Evolutionary conservation across 345 rosid species (phyloP).

Genomic region (Eucalyptus erythrocorys): DNA sequence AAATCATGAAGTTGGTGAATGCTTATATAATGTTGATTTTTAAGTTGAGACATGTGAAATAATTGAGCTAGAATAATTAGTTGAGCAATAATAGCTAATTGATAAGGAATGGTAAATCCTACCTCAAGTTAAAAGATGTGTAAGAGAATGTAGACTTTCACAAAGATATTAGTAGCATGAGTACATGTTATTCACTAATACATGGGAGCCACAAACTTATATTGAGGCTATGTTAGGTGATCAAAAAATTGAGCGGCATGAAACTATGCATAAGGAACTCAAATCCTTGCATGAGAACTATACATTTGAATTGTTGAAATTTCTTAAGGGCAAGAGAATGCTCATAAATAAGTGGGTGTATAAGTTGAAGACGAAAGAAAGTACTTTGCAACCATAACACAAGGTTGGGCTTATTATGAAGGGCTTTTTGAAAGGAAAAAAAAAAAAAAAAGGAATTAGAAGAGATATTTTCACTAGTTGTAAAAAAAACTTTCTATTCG

Average conservation of each 20-base stretch:
- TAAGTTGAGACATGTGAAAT: not conserved
- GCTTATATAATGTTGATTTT: not conserved
- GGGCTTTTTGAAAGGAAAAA: not conserved
- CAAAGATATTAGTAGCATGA: too few species aligned
- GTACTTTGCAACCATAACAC: not conserved
- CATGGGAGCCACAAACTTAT: not conserved
- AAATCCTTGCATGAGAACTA: not conserved
- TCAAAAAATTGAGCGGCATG: too few species aligned
- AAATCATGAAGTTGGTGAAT: not conserved
- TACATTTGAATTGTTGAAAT: not conserved
- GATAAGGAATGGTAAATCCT: not conserved
- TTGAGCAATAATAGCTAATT: too few species aligned
- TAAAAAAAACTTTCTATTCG: too few species aligned
- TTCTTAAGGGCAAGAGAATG: too few species aligned
- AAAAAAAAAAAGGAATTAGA: too few species aligned
- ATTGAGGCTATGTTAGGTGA: rapidly evolving
- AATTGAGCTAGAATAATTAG: not conserved
- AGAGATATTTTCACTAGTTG: not conserved
- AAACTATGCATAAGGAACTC: not conserved
- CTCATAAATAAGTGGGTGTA: not conserved
- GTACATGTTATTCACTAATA: not conserved
- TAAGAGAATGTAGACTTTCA: not conserved
- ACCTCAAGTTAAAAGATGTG: not conserved
- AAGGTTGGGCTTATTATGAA: not conserved
- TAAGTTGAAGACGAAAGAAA: not conserved